Evolutionary conservation across 768 basidiomycete species (phyloP).

Genomic region (Amanita subjunquillea): DNA sequence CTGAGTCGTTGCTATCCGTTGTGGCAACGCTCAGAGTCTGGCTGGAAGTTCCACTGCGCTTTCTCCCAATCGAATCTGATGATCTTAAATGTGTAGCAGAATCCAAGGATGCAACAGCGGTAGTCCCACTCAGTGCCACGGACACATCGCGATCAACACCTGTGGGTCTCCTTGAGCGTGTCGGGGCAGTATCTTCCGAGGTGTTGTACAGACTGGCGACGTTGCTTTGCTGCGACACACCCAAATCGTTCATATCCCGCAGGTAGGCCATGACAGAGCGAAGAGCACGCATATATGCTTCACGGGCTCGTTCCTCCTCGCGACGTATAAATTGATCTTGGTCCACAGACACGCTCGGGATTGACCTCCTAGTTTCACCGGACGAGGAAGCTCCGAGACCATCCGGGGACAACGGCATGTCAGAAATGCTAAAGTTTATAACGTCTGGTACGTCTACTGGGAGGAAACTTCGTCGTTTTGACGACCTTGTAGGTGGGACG

Average conservation of each 20-base stretch:
- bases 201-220: constrained; percentile 50
- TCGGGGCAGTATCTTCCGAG: constrained; percentile 28
- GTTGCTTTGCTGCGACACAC: constrained; percentile 52
- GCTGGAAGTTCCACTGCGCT: constrained; percentile 48
- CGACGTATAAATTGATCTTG: constrained; percentile 44
- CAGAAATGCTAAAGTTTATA: constrained; percentile 43
- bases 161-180: constrained; percentile 60
- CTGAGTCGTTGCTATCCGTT: constrained; percentile 66
- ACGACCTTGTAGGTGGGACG: constrained; percentile 34
- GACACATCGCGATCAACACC: constrained; percentile 56
- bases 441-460: constrained; percentile 60
- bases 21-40: constrained; percentile 67
- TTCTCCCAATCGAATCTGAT: constrained; percentile 47
- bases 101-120: constrained; percentile 28
- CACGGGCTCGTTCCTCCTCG: constrained; percentile 64
- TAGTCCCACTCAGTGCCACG: constrained; percentile 37
- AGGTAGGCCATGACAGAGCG: constrained; percentile 94
- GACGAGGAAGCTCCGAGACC: constrained; percentile 49
- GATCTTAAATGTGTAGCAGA: constrained; percentile 51
- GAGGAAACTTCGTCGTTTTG: constrained; percentile 82
- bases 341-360: constrained; percentile 35
- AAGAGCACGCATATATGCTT: constrained; percentile 71
- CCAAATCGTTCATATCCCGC: constrained; percentile 90
- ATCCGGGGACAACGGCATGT: constrained; percentile 28
- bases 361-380: constrained; percentile 29